Percentiles rank a stretch among this genome's conserved stretches.
These are phyloP conservation scores for Fusarium pseudoanthophilum DNA, from an alignment of 2,329 filamentous ascomycete species.

Conservation along the genomic window DNA sequence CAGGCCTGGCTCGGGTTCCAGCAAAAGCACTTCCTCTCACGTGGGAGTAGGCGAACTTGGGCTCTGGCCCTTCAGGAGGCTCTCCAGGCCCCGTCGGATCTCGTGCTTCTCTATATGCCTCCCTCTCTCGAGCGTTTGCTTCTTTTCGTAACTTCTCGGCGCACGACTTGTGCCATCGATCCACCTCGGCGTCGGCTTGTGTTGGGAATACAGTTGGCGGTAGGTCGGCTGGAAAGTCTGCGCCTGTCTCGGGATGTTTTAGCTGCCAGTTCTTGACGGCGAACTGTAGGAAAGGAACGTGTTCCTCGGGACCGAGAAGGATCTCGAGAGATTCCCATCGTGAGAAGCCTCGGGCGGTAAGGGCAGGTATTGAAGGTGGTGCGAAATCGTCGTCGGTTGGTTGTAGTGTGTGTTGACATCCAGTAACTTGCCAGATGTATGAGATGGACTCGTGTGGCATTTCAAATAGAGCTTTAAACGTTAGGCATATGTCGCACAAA, in stretches of 20 bases:
- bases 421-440: conserved; percentile 91
- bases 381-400: conserved; percentile 78
- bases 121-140: conserved; percentile 53
- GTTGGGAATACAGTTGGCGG: conserved; percentile 74
- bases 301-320: conserved; percentile 86
- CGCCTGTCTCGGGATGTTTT: conserved; percentile 77
- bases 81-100: conserved; percentile 43
- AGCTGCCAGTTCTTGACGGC: conserved; percentile 83
- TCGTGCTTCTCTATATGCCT: conserved; percentile 37
- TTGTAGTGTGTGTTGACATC: conserved; percentile 88
- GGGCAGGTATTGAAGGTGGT: conserved; percentile 80
- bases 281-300: conserved; percentile 83
- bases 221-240: conserved; percentile 70
- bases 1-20: conserved; percentile 45
- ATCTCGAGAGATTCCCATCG: conserved; percentile 95
- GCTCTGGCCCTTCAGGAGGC: conserved; percentile 46
- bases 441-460: conserved; percentile 81
- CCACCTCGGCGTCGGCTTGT: conserved; percentile 80
- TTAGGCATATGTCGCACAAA: conserved; percentile 12
- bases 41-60: conserved; percentile 53
- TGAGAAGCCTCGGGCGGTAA: conserved; percentile 87
- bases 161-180: conserved; percentile 85
- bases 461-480: conserved; percentile 74
- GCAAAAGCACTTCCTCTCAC: conserved; percentile 46
- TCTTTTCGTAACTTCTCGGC: conserved; percentile 76